Conservation (phyloP, 2,329 filamentous ascomycete species). For the Penicillium sumatraense region DNA sequence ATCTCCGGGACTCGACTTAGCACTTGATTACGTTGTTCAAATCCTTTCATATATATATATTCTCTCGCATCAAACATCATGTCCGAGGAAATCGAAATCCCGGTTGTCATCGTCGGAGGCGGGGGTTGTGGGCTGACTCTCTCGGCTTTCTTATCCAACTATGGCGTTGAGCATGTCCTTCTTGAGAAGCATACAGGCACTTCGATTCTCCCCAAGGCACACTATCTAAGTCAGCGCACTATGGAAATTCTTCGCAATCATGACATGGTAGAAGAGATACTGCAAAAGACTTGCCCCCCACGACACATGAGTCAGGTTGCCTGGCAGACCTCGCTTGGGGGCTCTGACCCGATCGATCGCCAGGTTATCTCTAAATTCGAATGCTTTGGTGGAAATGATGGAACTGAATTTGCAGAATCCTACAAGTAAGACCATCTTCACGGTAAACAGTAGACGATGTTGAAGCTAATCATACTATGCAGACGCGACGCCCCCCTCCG, state of each 20-base stretch:
- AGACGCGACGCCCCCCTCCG: slow-evolving; percentile 4
- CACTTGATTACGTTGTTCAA: not conserved
- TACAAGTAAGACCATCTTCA: slow-evolving; percentile 3
- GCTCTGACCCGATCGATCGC: slow-evolving; percentile 5
- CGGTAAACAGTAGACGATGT: not conserved
- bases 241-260: slow-evolving; percentile 13
- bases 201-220: slow-evolving; percentile 6
- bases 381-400: slow-evolving; percentile 4
- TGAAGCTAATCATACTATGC: not conserved
- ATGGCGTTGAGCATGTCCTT: slow-evolving; percentile 16
- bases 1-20: not conserved
- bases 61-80: not conserved
- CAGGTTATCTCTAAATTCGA: slow-evolving; percentile 6
- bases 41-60: not conserved
- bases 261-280: slow-evolving; percentile 5
- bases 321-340: slow-evolving; percentile 9
- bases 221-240: slow-evolving; percentile 10
- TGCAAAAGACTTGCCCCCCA: slow-evolving; percentile 5
- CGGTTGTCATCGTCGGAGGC: slow-evolving; percentile 11
- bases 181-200: slow-evolving; percentile 8
- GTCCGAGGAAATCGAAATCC: slow-evolving; percentile 7
- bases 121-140: slow-evolving; percentile 18
- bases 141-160: slow-evolving; percentile 21
- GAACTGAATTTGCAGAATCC: not conserved
- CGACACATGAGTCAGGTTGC: slow-evolving; percentile 4